Percentiles rank a stretch among this genome's conserved stretches.
Conservation (phyloP, 805 yeast species). For the Cyberlindnera mycetangii region DNA sequence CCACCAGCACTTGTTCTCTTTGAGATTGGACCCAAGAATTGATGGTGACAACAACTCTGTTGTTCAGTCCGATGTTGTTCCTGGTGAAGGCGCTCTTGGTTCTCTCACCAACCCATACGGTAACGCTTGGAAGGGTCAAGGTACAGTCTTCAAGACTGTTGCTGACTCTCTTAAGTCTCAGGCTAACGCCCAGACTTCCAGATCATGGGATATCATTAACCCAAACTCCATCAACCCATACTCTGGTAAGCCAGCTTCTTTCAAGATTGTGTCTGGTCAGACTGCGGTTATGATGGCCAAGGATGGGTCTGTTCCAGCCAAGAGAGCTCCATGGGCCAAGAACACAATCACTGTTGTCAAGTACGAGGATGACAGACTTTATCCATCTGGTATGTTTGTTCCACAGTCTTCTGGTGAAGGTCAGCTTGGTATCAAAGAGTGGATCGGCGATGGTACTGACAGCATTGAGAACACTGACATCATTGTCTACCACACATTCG, state of each 20-base stretch:
- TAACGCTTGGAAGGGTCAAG: constrained; percentile 67
- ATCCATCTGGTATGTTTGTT: constrained; percentile 79
- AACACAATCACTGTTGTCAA: constrained; percentile 67
- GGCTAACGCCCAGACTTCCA: constrained; percentile 56
- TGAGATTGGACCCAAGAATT: constrained; percentile 76
- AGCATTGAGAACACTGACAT: constrained; percentile 65
- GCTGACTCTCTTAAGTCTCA: constrained; percentile 57
- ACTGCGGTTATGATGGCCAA: constrained; percentile 71
- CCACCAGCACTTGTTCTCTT: constrained; percentile 79
- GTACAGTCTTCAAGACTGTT: constrained; percentile 65
- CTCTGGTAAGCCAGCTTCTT: constrained; percentile 73
- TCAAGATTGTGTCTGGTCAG: constrained; percentile 73
- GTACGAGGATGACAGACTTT: constrained; percentile 67
- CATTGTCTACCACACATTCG: constrained; percentile 77
- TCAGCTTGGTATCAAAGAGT: constrained; percentile 58
- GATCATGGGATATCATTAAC: constrained; percentile 78
- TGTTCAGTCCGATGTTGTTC: constrained; percentile 60
- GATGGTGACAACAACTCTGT: constrained; percentile 80
- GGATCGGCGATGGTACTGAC: constrained; percentile 63
- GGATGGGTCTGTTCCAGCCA: constrained; percentile 69
- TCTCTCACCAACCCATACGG: constrained; percentile 73
- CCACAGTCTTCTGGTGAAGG: constrained; percentile 76
- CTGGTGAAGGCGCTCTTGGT: constrained; percentile 59
- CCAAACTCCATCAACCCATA: constrained; percentile 63
- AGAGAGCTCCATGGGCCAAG: constrained; percentile 82